Percentiles rank a stretch among this genome's conserved stretches.
Evolutionary conservation across 2,329 filamentous ascomycete genomes (phyloP).

Genomic region (Diplodia seriata): DNA sequence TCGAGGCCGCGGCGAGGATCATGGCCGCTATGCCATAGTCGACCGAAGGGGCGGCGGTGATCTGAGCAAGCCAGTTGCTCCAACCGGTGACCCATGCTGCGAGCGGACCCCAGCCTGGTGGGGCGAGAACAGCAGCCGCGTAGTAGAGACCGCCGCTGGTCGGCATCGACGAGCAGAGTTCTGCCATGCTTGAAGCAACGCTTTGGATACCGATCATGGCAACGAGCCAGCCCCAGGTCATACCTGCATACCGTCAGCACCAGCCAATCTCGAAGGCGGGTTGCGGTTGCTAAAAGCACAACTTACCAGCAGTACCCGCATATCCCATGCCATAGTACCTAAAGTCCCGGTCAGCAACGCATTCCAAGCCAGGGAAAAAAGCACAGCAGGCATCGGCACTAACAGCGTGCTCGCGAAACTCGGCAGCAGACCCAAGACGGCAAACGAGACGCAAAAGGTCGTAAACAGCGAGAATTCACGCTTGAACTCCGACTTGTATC

Average conservation of each 20-base stretch:
- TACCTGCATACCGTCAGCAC: slow-evolving; percentile 54
- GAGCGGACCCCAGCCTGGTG: slow-evolving; percentile 68
- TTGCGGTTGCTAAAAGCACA: not conserved
- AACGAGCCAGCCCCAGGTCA: slow-evolving; percentile 79
- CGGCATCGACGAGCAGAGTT: slow-evolving; percentile 76
- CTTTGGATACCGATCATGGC: slow-evolving; percentile 76
- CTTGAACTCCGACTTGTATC: slow-evolving; percentile 69
- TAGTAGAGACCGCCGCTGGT: slow-evolving; percentile 77
- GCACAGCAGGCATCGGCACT: not conserved
- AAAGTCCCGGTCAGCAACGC: not conserved
- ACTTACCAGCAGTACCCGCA: slow-evolving; percentile 50
- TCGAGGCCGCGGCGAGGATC: slow-evolving; percentile 74
- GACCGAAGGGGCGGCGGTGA: slow-evolving; percentile 70
- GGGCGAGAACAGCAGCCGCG: slow-evolving; percentile 73
- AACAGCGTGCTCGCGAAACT: slow-evolving; percentile 72
- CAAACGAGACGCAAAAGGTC: slow-evolving; percentile 76
- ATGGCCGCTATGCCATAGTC: slow-evolving; percentile 72
- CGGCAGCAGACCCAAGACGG: slow-evolving; percentile 73
- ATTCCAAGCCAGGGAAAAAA: not conserved
- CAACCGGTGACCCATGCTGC: slow-evolving; percentile 73
- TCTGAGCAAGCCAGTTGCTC: slow-evolving; percentile 73
- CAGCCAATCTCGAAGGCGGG: slow-evolving; percentile 25
- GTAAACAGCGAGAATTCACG: slow-evolving; percentile 77
- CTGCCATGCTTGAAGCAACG: slow-evolving; percentile 70
- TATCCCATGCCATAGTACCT: slow-evolving; percentile 69